Evolutionary conservation across 306 rosid genomes (phyloP), one percentile per base, ranked within the genome.

Genomic region (Dicorynia guianensis): DNA sequence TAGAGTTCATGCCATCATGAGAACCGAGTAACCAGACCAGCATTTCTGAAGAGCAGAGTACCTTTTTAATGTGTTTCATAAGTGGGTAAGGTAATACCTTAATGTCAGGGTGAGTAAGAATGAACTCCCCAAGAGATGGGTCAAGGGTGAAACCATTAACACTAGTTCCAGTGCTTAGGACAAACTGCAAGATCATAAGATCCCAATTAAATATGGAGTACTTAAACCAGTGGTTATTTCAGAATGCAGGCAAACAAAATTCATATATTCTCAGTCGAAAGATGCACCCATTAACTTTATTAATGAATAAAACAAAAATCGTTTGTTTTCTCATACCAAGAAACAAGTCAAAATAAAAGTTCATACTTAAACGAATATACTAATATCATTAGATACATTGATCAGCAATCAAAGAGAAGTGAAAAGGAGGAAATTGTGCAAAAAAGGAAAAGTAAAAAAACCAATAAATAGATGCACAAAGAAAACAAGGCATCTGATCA

Each of bases 131-230:
- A 54, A 91, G 97, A 64, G 93, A 91, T 56, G 97, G 97, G 77
- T 91, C 97, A 49, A 91, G 95, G n/a, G 97, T 91, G 90, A 91
- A 91, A 65, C 97, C 97, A 75, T 91, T 80, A 63, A 85, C 95
- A 56, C 97, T 93, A 19, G 18, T 46, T 67, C 95, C 97, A 52
- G 95, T 82, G 81, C 91, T 89, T 39, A 91, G 35, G 58, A 91
- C 97, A 61, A 91, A 53, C 95, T 91, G 91, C 50, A 54, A 54
- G 79, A 67, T 12, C n/a, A 54, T 58, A 33, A 69, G 49, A 57
- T 12, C 74, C 68, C 77, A 63, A 46, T 50, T 44, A 19, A 33
- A 44, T 17, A 72, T 11, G 11, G 52, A 4, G 30, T 11, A 35
- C 18, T 33, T 7, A 4, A 42, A 38, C 17, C 15, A n/a, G 46